phyloP scores from a whole-genome alignment of 1,139 yeast genomes.

The Yamadazyma epiphylla region DNA sequence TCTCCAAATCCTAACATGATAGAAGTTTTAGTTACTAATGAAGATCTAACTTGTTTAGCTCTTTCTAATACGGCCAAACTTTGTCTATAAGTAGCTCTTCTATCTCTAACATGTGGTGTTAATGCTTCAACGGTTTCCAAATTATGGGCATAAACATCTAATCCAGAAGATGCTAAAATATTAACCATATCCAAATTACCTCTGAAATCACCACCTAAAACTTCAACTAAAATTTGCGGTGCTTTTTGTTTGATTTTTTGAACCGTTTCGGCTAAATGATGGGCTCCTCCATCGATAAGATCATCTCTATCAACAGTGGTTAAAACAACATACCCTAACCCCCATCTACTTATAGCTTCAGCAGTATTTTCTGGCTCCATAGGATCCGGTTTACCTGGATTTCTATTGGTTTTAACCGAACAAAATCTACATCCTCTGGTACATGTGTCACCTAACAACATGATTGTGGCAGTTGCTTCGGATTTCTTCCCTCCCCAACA shows the following conservation, averaged over 20 bases:
- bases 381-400: slow-evolving; percentile 88
- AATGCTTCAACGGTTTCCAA: slow-evolving; percentile 93
- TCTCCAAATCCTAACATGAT: slow-evolving; percentile 97
- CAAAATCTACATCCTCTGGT: slow-evolving; percentile 98
- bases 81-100: slow-evolving; percentile 94
- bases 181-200: slow-evolving; percentile 84
- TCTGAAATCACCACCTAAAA: slow-evolving; percentile 90
- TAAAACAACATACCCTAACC: slow-evolving; percentile 93
- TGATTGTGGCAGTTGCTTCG: slow-evolving; percentile 98
- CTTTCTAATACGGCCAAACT: slow-evolving; percentile 70
- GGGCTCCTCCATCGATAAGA: slow-evolving; percentile 86
- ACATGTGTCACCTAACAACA: slow-evolving; percentile 98
- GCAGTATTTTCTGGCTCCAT: slow-evolving; percentile 98
- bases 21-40: slow-evolving; percentile 86
- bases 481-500: slow-evolving; percentile 98
- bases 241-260: slow-evolving; percentile 79
- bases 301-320: slow-evolving; percentile 99
- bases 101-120: slow-evolving; percentile 93
- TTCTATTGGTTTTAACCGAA: slow-evolving; percentile 88
- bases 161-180: slow-evolving; percentile 76
- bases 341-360: slow-evolving; percentile 97
- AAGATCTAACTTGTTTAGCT: slow-evolving; percentile 76
- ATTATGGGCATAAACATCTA: slow-evolving; percentile 97
- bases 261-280: slow-evolving; percentile 88
- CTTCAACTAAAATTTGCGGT: slow-evolving; percentile 89